These are phyloP conservation scores for Dillenia suffruticosa DNA, from an alignment of 164 flowering plant genomes.

Conservation along the genomic window DNA sequence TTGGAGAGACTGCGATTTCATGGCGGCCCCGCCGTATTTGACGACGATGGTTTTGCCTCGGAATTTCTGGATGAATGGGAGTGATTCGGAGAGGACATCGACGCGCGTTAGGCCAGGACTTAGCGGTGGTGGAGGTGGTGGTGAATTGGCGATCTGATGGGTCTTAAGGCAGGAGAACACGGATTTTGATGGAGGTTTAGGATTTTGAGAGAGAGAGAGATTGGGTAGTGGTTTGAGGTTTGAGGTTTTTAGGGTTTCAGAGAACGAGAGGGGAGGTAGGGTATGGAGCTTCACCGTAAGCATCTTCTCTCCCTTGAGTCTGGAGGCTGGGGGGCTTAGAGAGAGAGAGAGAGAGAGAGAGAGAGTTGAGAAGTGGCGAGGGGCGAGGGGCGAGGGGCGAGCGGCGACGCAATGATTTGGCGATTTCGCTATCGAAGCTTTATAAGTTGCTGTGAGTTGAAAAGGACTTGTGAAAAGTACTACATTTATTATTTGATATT, in stretches of 20 bases:
- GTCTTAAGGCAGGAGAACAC: not conserved
- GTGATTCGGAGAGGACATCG: constrained; percentile 80
- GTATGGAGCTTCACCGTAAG: constrained; percentile 21
- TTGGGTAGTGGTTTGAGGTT: not conserved
- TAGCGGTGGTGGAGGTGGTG: constrained; percentile 5
- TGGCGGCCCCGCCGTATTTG: constrained; percentile 97
- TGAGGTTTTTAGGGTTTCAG: constrained; percentile 6
- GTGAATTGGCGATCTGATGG: not conserved
- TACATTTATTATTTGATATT: too few species aligned
- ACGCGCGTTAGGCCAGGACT: constrained; percentile 57
- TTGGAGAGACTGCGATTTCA: constrained; percentile 67
- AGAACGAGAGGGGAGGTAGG: constrained; percentile 2
- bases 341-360: too few species aligned
- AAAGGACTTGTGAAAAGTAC: too few species aligned
- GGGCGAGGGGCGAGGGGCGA: too few species aligned
- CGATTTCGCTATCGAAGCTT: too few species aligned
- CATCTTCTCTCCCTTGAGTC: constrained; percentile 14
- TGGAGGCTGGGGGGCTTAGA: not conserved
- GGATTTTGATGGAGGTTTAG: constrained; percentile 1
- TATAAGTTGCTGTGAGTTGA: too few species aligned
- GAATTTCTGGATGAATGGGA: constrained; percentile 92
- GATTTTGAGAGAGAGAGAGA: not conserved
- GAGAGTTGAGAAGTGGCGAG: not conserved
- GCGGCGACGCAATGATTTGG: too few species aligned
- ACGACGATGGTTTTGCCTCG: constrained; percentile 87